Evolutionary conservation across 2,329 filamentous ascomycete genomes (phyloP), one percentile per base, ranked within the genome.

Genomic region (Trichothecium sympodiale): DNA sequence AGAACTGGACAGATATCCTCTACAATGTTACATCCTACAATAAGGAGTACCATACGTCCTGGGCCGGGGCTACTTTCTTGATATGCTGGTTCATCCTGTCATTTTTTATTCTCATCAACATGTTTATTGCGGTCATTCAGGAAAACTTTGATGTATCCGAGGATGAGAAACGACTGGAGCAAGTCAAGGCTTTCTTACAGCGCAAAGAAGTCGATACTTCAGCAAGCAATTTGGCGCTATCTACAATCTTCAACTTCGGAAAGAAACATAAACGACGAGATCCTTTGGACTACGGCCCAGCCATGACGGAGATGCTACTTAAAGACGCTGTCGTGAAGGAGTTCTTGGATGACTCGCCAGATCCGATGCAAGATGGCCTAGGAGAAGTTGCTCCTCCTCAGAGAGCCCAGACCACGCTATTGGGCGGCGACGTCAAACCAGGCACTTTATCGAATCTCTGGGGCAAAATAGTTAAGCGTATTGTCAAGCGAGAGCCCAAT

Each of bases 51-150:
- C 69, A 78, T 28, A 93, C 84, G n/a, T 74, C 83, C 8, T 96
- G 91, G 89, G 87, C 96, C 38, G 87, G 84, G 8, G 87, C 89
- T 8, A 70, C 84, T 2, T 95, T 98, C 48, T 71, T 94, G 46
- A 85, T 95, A 43, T 72, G 88, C 46, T 98, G 91, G 91, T 96
- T 94, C 58, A 91, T 94, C 38, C 71, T 98, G 30, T 74, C 87
- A 5, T 95, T 93, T 57, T 89, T 96, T 54, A 94, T 98, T 61
- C 74, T 96, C 42, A 64, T 98, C 64, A 98, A 96, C 54, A 98
- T 98, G 91, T 98, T 98, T 67, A 96, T 98, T 83, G 91, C 91
- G 68, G 91, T 98, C 62, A 98, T 98, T 45, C 91, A 98, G 57
- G 91, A 98, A 54, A 98, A 94, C 52, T 98, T 98, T 54, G 91